These are phyloP conservation scores for Gossypium thurberi DNA, from an alignment of 345 rosid genomes.

Conservation along the genomic window DNA sequence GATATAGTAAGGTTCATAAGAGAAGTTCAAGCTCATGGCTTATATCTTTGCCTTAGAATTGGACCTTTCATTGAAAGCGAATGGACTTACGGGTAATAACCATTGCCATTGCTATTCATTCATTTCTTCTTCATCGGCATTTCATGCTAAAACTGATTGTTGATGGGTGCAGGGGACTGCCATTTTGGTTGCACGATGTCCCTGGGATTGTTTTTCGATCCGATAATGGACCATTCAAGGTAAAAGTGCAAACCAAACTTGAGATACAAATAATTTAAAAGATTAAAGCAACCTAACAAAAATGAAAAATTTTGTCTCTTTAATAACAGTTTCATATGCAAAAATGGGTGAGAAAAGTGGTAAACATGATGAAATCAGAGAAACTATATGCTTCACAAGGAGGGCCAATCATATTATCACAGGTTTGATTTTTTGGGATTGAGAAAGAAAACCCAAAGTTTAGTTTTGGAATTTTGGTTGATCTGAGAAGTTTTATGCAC, in stretches of 20 bases:
- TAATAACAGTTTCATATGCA: slow-evolving; percentile 41
- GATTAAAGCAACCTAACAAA: not conserved
- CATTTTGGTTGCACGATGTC: slow-evolving; percentile 53
- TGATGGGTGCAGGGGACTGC: slow-evolving; percentile 36
- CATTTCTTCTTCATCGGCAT: not conserved
- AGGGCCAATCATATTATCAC: slow-evolving; percentile 66
- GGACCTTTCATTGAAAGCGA: slow-evolving; percentile 61
- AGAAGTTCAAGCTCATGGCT: slow-evolving; percentile 30
- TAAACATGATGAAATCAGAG: slow-evolving; percentile 45
- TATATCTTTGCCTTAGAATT: slow-evolving; percentile 48
- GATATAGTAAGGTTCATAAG: slow-evolving; percentile 48
- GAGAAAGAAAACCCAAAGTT: not conserved
- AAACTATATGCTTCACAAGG: slow-evolving; percentile 60
- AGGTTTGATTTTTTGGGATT: slow-evolving; percentile 28
- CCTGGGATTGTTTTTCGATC: slow-evolving; percentile 48
- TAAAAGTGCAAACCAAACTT: slow-evolving; percentile 1
- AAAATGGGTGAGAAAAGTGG: slow-evolving; percentile 37
- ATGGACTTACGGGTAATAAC: slow-evolving; percentile 61
- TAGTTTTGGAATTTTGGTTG: not conserved
- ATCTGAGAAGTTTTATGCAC: too few relatives aligned
- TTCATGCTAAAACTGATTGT: not conserved
- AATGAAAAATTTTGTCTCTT: not conserved
- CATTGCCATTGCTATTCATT: not conserved
- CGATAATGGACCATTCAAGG: slow-evolving; percentile 51
- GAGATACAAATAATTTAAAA: not conserved